These are phyloP conservation scores for Anethum foeniculum DNA, from an alignment of 140 eudicot genomes.

Conservation along the genomic window DNA sequence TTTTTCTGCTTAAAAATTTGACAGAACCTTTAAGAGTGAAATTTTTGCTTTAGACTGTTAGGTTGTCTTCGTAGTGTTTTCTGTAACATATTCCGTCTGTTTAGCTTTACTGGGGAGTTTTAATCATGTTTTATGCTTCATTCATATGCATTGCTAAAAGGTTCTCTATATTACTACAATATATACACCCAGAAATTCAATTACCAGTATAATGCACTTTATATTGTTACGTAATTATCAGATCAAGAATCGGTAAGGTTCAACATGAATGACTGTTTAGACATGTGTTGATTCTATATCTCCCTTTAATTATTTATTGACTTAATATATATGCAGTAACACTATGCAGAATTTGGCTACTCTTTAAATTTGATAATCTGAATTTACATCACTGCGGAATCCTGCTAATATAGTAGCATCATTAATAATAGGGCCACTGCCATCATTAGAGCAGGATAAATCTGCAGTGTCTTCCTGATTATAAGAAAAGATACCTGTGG, in stretches of 20 bases:
- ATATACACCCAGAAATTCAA: background rate
- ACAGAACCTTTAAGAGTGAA: background rate
- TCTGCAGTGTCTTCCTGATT: background rate
- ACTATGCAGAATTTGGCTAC: background rate
- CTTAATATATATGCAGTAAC: background rate
- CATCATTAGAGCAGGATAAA: background rate
- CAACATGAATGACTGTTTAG: background rate
- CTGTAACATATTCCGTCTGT: background rate
- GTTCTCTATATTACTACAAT: background rate
- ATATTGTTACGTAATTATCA: background rate
- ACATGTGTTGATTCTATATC: background rate
- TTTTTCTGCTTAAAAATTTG: background rate
- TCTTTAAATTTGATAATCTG: background rate
- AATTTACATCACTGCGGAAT: background rate
- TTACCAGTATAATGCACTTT: background rate
- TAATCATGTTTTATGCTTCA: background rate
- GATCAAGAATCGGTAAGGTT: background rate
- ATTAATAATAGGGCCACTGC: background rate
- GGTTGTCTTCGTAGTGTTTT: background rate
- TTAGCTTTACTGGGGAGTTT: background rate
- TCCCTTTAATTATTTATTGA: background rate
- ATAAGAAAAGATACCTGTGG: background rate
- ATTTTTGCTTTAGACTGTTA: background rate
- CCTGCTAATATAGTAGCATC: background rate
- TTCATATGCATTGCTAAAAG: background rate